Conservation (phyloP, 2,329 filamentous ascomycete species). For the Aspergillus terreus region DNA sequence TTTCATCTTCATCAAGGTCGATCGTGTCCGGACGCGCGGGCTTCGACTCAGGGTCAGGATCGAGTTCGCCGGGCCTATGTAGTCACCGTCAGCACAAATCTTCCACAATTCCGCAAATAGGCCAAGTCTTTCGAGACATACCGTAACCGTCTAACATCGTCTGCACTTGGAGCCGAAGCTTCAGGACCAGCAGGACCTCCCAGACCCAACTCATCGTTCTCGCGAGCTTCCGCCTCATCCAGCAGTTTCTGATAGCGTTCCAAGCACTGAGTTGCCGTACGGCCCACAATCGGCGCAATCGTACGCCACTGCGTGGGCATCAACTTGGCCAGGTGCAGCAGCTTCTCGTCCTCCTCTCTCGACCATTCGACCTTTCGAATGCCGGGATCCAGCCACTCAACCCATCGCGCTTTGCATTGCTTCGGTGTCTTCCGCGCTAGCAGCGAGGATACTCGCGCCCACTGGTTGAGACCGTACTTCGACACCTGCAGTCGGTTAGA, state of each 20-base stretch:
- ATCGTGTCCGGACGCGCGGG: conserved; percentile 94
- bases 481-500: conserved; percentile 50
- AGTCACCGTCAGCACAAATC: conserved; percentile 8
- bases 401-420: conserved; percentile 98
- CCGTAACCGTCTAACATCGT: conserved; percentile 82
- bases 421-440: conserved; percentile 97
- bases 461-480: conserved; percentile 95
- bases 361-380: conserved; percentile 99
- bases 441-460: conserved; percentile 95
- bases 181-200: conserved; percentile 78
- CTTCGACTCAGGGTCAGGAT: conserved; percentile 96
- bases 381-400: conserved; percentile 95
- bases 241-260: conserved; percentile 95
- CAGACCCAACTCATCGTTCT: conserved; percentile 75
- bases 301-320: conserved; percentile 99
- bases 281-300: conserved; percentile 92
- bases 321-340: conserved; percentile 92
- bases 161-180: conserved; percentile 79
- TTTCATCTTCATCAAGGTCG: conserved; percentile 97
- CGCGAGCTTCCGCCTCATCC: conserved; percentile 89
- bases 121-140: conserved; percentile 19
- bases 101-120: conserved; percentile 2
- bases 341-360: conserved; percentile 96
- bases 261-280: conserved; percentile 93
- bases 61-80: conserved; percentile 77